phyloP scores from a whole-genome alignment of 306 rosid species.

The Dalbergia cultrata region DNA sequence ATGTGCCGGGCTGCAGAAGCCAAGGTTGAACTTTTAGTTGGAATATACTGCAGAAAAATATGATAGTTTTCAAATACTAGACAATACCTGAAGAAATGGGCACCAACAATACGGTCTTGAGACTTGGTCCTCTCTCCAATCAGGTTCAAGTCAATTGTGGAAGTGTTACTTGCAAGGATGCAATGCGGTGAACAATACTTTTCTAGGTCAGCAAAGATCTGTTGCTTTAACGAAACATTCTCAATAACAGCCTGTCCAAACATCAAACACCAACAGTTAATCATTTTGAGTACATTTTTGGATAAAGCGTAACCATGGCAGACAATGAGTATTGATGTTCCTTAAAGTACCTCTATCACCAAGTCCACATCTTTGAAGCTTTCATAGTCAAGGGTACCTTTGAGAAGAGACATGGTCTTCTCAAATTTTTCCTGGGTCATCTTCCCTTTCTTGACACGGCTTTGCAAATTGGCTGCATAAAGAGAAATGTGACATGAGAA shows the following conservation, averaged over 20 bases:
- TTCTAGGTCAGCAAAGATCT: conserved; percentile 92
- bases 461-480: conserved; percentile 86
- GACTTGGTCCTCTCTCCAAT: conserved; percentile 89
- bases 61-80: not conserved
- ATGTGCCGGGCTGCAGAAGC: conserved; percentile 88
- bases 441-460: conserved; percentile 84
- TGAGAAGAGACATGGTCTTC: conserved; percentile 72
- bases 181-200: conserved; percentile 89
- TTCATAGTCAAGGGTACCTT: conserved; percentile 80
- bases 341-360: conserved; percentile 86
- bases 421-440: conserved; percentile 82
- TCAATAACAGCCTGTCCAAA: conserved; percentile 91
- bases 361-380: conserved; percentile 89
- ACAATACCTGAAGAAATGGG: conserved; percentile 94
- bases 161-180: conserved; percentile 94
- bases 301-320: conserved; percentile 36
- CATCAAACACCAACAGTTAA: conserved; percentile 45
- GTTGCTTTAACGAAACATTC: conserved; percentile 89
- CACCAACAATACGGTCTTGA: conserved; percentile 86
- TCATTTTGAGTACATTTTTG: conserved; percentile 27
- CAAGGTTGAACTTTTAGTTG: conserved; percentile 33
- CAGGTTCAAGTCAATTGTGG: conserved; percentile 95
- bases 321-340: conserved; percentile 4
- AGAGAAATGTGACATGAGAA: conserved; percentile 40
- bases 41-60: conserved; percentile 16